phyloP scores from a whole-genome alignment of 768 basidiomycete species.

The Tubosaeta sp. region DNA sequence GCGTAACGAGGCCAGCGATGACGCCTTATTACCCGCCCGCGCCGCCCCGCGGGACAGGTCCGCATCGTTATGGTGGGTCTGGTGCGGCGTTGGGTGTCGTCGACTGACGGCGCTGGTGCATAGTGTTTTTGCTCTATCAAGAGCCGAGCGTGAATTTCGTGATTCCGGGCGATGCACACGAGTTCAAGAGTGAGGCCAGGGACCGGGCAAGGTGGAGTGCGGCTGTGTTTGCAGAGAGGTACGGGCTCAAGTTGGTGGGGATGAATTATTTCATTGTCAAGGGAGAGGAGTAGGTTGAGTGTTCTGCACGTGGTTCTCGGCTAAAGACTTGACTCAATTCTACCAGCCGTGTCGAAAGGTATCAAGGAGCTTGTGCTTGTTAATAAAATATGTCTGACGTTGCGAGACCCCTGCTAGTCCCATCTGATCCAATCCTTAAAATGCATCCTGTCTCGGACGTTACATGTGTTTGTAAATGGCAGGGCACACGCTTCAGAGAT shows the following conservation, averaged over 20 bases:
- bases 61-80: conserved; percentile 54
- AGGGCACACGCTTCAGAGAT: no score
- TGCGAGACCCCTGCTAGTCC: no score
- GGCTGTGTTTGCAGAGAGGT: conserved; percentile 44
- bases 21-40: conserved; percentile 58
- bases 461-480: no score
- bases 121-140: conserved; percentile 59
- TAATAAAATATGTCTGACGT: no score
- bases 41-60: conserved; percentile 49
- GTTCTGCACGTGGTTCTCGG: no score
- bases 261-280: conserved; percentile 52
- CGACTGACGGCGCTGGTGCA: no score
- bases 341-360: no score
- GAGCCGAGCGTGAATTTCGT: conserved; percentile 44
- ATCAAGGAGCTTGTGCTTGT: no score
- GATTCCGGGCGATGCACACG: conserved; percentile 43
- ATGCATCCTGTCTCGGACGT: no score
- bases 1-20: conserved; percentile 42
- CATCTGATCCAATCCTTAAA: no score
- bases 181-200: conserved; percentile 41
- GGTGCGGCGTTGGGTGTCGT: no score
- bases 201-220: conserved; percentile 56
- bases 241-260: conserved; percentile 55
- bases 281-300: conserved; percentile 13
- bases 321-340: no score